These are phyloP conservation scores for Fusarium sp. DNA, from an alignment of 2,329 filamentous ascomycete species.

Conservation along the genomic window DNA sequence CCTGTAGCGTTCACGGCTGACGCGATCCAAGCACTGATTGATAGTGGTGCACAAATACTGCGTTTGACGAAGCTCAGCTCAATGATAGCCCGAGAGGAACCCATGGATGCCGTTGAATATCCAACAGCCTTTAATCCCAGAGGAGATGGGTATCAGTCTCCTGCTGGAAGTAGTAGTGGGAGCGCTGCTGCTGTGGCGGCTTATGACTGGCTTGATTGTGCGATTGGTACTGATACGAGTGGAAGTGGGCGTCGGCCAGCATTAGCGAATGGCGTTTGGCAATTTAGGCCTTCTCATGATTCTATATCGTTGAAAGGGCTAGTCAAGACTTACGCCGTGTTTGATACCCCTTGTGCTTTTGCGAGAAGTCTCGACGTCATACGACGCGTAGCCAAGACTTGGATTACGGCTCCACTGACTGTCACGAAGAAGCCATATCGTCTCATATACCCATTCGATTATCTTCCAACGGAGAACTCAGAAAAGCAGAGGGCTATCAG, in stretches of 20 bases:
- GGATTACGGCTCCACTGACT: neutral
- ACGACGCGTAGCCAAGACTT: neutral
- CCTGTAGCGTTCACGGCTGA: neutral
- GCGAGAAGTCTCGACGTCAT: neutral
- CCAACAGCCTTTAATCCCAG: constrained; percentile 55
- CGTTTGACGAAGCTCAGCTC: neutral
- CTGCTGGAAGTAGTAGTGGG: constrained; percentile 56
- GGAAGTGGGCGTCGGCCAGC: constrained; percentile 55
- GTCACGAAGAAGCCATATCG: neutral
- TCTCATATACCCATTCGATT: neutral
- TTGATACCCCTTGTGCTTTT: neutral
- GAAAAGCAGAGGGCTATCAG: neutral
- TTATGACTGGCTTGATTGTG: constrained; percentile 55
- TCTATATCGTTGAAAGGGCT: accelerated
- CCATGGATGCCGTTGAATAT: constrained; percentile 42
- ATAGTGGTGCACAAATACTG: neutral
- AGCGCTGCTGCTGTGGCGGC: constrained; percentile 50
- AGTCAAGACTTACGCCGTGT: accelerated
- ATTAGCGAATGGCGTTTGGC: constrained; percentile 51
- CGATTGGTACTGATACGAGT: constrained; percentile 20
- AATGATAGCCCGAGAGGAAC: neutral
- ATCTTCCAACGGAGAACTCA: neutral
- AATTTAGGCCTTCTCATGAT: neutral
- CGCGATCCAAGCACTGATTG: accelerated
- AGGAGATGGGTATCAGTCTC: constrained; percentile 58